Evolutionary conservation across 2,329 filamentous ascomycete species (phyloP), one percentile per base, ranked within the genome.

Genomic region (Penicillium sp.): DNA sequence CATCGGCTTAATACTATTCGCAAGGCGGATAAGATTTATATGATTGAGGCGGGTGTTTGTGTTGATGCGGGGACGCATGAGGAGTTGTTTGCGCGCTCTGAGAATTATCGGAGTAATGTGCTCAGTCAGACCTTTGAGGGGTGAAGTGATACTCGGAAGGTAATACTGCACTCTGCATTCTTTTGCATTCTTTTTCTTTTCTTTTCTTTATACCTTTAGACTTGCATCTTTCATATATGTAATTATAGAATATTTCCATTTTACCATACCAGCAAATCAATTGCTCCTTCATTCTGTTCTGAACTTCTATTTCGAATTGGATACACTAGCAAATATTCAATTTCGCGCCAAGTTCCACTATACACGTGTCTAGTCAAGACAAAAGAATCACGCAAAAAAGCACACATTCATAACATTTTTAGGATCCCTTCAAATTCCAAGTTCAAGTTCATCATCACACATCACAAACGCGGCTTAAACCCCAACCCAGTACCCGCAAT

Each of bases 11-110:
- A 73, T 49, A 77, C 75, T 14, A 75, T 77, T 34, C 87, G 89
- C 67, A 88, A 91, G 63, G 89, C 90, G 1, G 87, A 94, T 68
- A 78, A 87, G 14, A 93, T 93, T 43, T 91, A 89, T 64, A 87
- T 93, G 7, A 83, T 94, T 36, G 88, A 89, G 28, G 81, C 84
- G 54, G 87, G 89, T 10, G 81, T 69, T 28, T 81, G 88, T 46
- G 77, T 84, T 3, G 86, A 89, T 67, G 72, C 76, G 51, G 86
- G 88, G 14, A 80, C 80, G n/a, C 85, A 89, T 65, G 77, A 79
- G 1, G 84, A 88, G 65, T 72, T 89, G 60, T 74, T 88, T 33
- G 70, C 65, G 48, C 55, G 68, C n/a, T 73, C 68, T 13, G 73
- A 75, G 26, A 71, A 70, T 43, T 78, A 78, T 58, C 67, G 70